A percentile compares a stretch with the other conserved stretches of the same genome.
These are phyloP conservation scores for Saussurea involucrata DNA, from an alignment of 129 eudicot species.

Conservation along the genomic window DNA sequence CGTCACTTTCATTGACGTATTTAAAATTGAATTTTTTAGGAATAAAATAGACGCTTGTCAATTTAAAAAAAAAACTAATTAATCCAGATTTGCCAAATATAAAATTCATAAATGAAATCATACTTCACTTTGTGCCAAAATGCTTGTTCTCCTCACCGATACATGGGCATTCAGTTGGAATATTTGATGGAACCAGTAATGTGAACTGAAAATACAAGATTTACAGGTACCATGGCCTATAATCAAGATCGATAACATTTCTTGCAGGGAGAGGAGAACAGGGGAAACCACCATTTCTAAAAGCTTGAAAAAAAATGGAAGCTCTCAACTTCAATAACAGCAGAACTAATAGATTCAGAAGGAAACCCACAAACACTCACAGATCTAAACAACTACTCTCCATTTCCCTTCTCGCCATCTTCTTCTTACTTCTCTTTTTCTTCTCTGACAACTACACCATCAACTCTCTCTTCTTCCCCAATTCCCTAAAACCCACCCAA, in stretches of 20 bases:
- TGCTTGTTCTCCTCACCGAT: too few species aligned
- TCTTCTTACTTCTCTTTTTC: slow-evolving; percentile 37
- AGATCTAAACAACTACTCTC: slow-evolving; percentile 37
- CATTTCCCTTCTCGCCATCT: slow-evolving; percentile 31
- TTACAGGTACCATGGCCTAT: too few species aligned
- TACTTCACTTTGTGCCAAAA: too few species aligned
- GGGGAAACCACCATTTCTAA: neutral
- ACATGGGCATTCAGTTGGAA: too few species aligned
- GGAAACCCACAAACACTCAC: slow-evolving; percentile 23
- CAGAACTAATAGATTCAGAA: slow-evolving; percentile 40
- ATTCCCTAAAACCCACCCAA: slow-evolving; percentile 26
- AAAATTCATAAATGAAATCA: too few species aligned
- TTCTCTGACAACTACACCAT: slow-evolving; percentile 35
- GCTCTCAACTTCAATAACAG: slow-evolving; percentile 13
- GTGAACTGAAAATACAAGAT: too few species aligned
- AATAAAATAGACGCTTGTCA: too few species aligned
- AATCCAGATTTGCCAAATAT: too few species aligned
- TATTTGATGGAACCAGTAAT: too few species aligned
- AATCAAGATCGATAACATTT: neutral
- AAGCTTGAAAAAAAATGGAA: slow-evolving; percentile 33
- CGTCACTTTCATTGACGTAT: too few species aligned
- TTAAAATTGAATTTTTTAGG: too few species aligned
- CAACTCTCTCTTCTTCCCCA: slow-evolving; percentile 34
- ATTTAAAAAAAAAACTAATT: too few species aligned
- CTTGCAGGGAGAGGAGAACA: neutral